Conservation (phyloP, 805 yeast species). For the Priceomyces carsonii region DNA sequence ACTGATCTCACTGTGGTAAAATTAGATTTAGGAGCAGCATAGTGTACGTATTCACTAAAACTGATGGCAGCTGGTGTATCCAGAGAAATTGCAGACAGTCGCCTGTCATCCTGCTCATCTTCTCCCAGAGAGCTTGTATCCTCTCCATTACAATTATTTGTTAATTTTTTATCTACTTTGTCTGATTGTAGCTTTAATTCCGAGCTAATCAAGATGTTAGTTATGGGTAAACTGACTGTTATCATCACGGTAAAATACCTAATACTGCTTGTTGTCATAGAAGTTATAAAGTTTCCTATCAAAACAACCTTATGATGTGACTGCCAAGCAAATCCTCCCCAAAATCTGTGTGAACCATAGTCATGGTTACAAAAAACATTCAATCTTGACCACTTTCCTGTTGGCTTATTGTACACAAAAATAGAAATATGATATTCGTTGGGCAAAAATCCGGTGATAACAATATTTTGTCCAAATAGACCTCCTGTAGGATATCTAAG, state of each 20-base stretch:
- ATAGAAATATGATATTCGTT: slow-evolving; percentile 48
- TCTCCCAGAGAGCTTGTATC: slow-evolving; percentile 10
- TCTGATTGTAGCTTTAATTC: slow-evolving; percentile 21
- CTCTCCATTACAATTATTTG: slow-evolving; percentile 8
- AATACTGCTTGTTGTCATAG: slow-evolving; percentile 46
- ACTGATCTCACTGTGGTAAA: slow-evolving; percentile 67
- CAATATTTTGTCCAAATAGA: slow-evolving; percentile 63
- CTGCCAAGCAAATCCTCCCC: slow-evolving; percentile 73
- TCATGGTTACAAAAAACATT: slow-evolving; percentile 54
- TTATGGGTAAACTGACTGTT: slow-evolving; percentile 55
- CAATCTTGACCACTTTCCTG: slow-evolving; percentile 65
- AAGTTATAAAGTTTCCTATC: slow-evolving; percentile 54
- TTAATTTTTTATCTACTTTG: slow-evolving; percentile 2
- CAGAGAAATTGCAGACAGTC: slow-evolving; percentile 19
- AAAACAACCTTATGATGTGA: slow-evolving; percentile 73
- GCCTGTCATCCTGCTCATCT: slow-evolving; percentile 13
- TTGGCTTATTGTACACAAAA: slow-evolving; percentile 51
- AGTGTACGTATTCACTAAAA: slow-evolving; percentile 72
- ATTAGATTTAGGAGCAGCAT: slow-evolving; percentile 70
- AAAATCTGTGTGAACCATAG: slow-evolving; percentile 56
- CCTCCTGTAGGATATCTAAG: slow-evolving; percentile 61
- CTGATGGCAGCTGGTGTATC: slow-evolving; percentile 31
- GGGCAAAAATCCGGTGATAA: slow-evolving; percentile 60
- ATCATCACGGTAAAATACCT: slow-evolving; percentile 50
- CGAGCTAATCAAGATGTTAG: slow-evolving; percentile 48